Percentiles rank a stretch among this genome's conserved stretches.
These are phyloP conservation scores for Dioszegia hungarica DNA, from an alignment of 768 basidiomycete species.

Conservation along the genomic window DNA sequence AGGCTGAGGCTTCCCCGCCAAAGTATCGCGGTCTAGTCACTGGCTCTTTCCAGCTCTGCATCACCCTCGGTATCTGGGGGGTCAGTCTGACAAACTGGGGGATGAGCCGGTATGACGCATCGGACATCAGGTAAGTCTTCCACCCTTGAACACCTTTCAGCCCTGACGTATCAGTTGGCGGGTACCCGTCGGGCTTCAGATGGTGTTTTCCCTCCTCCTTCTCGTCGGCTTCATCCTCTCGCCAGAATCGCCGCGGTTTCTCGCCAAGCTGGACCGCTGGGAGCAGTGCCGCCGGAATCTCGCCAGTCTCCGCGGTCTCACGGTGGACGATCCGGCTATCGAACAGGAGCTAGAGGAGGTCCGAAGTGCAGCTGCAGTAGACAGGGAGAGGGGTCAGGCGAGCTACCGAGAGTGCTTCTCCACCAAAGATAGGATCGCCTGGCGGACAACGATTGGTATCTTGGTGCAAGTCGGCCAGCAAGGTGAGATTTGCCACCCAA, in stretches of 20 bases:
- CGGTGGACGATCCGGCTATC: conserved; percentile 56
- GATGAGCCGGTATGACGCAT: conserved; percentile 30
- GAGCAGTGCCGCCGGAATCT: conserved; percentile 60
- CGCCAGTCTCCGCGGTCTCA: conserved; percentile 60
- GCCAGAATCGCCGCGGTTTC: conserved; percentile 71
- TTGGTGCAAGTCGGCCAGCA: conserved; percentile 71
- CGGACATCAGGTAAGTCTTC: conserved; percentile 28
- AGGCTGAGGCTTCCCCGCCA: conserved; percentile 40
- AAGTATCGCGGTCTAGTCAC: conserved; percentile 40
- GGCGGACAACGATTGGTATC: conserved; percentile 77
- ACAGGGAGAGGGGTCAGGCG: conserved; percentile 59
- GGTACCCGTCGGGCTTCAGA: conserved; percentile 56
- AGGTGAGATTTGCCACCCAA: background rate
- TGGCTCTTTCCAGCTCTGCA: conserved; percentile 46
- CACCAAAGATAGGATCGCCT: conserved; percentile 58
- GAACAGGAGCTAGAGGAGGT: conserved; percentile 57
- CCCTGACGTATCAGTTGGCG: conserved; percentile 29
- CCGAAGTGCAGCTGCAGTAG: conserved; percentile 60
- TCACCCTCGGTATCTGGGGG: conserved; percentile 48
- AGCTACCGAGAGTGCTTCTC: conserved; percentile 67
- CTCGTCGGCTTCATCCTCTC: conserved; percentile 66
- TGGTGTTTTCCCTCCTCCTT: conserved; percentile 72
- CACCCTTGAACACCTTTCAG: too few relatives aligned
- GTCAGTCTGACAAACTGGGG: conserved; percentile 45
- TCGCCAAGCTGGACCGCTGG: conserved; percentile 63